Conservation (phyloP, 176 grass and related monocot genomes). For the Oryza meridionalis region DNA sequence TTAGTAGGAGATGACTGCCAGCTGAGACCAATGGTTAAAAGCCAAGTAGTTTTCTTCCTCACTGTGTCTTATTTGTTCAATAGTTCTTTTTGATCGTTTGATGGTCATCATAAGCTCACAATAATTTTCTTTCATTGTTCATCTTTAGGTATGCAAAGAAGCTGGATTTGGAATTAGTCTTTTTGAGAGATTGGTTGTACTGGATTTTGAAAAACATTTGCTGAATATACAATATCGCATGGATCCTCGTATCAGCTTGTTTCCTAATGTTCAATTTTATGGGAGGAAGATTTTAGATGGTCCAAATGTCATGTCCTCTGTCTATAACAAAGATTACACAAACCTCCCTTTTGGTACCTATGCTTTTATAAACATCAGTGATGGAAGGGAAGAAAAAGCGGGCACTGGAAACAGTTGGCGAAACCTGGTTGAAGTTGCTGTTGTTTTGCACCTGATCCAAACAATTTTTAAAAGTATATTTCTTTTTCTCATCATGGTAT, state of each 20-base stretch:
- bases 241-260: slow-evolving; percentile 71
- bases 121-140: not conserved
- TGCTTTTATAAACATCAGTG: slow-evolving; percentile 62
- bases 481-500: not conserved
- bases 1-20: slow-evolving; percentile 83
- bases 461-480: slow-evolving; percentile 68
- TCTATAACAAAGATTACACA: slow-evolving; percentile 61
- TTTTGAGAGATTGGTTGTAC: slow-evolving; percentile 69
- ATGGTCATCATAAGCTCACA: not conserved
- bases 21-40: slow-evolving; percentile 71
- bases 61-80: slow-evolving; percentile 5
- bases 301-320: slow-evolving; percentile 53
- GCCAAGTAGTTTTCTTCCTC: slow-evolving; percentile 49
- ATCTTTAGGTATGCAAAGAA: slow-evolving; percentile 63
- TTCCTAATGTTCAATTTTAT: slow-evolving; percentile 79
- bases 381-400: slow-evolving; percentile 75
- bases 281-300: slow-evolving; percentile 71
- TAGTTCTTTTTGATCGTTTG: not conserved
- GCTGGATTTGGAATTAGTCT: slow-evolving; percentile 76
- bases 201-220: slow-evolving; percentile 62
- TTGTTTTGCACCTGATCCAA: slow-evolving; percentile 56
- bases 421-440: slow-evolving; percentile 80
- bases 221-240: slow-evolving; percentile 90
- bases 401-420: slow-evolving; percentile 52
- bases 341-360: slow-evolving; percentile 54